Evolutionary conservation across 352 stramenopile genomes (phyloP), one percentile per base, ranked within the genome.

Genomic region (Phytophthora megakarya): DNA sequence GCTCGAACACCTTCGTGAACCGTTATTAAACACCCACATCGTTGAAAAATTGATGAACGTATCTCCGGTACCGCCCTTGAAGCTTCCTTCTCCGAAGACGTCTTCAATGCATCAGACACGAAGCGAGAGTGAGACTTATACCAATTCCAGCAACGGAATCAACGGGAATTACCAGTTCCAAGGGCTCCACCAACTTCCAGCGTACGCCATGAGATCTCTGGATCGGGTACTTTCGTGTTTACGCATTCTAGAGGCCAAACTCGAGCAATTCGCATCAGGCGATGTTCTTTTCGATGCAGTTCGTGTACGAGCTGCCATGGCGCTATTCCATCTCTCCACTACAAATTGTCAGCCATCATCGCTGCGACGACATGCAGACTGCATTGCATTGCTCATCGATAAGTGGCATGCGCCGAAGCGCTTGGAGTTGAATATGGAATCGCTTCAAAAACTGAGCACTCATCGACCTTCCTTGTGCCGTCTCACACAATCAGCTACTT

Each of bases 1-100:
- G 86, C 71, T 95, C 6, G 86, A 95, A 44, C 82, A 95, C 42
- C 73, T 95, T 25, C 55, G 61, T 3, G 79, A 88, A 18, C 83
- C 82, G 1, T 42, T 95, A 12, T 45, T 95, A 23, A 65, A 59
- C 8, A 55, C 42, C 7, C 65, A 76, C 8, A 30, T 86, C 3
- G 42, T 79, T 21, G 73, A 82, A 3, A 63, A 62, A 35, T 40
- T 82, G 32, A 16, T 76, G 33, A 26, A 58, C 21, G 22, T 56
- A 6, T 33, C 60, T 8, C 65, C 65, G 32, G 63, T 58, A 47
- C 61, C 44, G 28, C 66, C 46, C 1, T 43, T 72, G 33, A 67
- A 68, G 9, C 66, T 65, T 37, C 46, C 47, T 21, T 67, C 37
- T 39, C 30, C 23, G 22, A 67, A 57, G 33, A 51, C 53, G 28